Evolutionary conservation across 1,284 basidiomycete species (phyloP).

Genomic region (Mrakiaceae sp.): DNA sequence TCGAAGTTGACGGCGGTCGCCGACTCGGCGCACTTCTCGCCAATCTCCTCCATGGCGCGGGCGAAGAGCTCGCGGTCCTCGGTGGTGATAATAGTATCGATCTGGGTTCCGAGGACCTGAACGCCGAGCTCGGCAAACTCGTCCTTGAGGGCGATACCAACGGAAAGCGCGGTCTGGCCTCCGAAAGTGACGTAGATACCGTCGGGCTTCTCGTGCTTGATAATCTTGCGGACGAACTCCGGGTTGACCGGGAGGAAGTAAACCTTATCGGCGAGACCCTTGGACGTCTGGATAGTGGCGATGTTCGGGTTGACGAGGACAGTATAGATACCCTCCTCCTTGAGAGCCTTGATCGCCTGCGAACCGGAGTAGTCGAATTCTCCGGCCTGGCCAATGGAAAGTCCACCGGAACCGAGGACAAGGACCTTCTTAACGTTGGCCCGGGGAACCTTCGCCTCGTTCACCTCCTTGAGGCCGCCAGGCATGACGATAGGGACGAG

Average conservation of each 20-base stretch:
- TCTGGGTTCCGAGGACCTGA: slow-evolving; percentile 89
- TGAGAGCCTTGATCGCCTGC: slow-evolving; percentile 97
- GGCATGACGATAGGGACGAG: slow-evolving; percentile 72
- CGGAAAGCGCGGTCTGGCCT: slow-evolving; percentile 93
- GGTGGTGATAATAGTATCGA: slow-evolving; percentile 93
- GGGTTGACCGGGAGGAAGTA: slow-evolving; percentile 98
- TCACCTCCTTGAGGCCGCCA: slow-evolving; percentile 73
- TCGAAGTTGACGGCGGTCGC: slow-evolving; percentile 65
- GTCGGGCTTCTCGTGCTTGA: slow-evolving; percentile 96
- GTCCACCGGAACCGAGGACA: slow-evolving; percentile 92
- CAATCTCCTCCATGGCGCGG: slow-evolving; percentile 88
- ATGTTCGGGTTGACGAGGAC: slow-evolving; percentile 98
- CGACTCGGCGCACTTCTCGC: slow-evolving; percentile 85
- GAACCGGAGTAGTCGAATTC: slow-evolving; percentile 99
- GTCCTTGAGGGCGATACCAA: slow-evolving; percentile 95
- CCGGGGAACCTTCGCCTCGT: slow-evolving; percentile 63
- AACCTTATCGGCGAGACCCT: slow-evolving; percentile 95
- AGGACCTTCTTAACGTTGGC: slow-evolving; percentile 81
- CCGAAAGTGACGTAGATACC: slow-evolving; percentile 99
- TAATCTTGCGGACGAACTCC: slow-evolving; percentile 95
- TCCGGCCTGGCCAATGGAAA: slow-evolving; percentile 96
- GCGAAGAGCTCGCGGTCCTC: slow-evolving; percentile 95
- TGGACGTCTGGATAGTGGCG: slow-evolving; percentile 97
- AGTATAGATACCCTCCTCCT: slow-evolving; percentile 97
- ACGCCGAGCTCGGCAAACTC: slow-evolving; percentile 73